A percentile compares a stretch with the other conserved stretches of the same genome.
Evolutionary conservation across 192 early-diverging fungal species (phyloP).

Genomic region (Funneliformis mosseae): DNA sequence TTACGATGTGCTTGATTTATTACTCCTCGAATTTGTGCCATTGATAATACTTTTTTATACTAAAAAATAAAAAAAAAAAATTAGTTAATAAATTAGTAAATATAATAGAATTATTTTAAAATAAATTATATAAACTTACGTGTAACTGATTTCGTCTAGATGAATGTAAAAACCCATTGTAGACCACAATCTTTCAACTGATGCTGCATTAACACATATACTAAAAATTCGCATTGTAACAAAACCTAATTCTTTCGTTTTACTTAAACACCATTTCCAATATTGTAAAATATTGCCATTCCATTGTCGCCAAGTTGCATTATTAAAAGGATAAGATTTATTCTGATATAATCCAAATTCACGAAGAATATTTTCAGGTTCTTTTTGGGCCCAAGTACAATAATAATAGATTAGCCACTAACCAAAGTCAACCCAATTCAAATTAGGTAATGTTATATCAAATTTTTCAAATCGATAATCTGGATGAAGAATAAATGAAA

Average conservation of each 20-base stretch:
- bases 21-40: no score
- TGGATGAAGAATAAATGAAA: slow-evolving; percentile 16
- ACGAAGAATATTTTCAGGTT: slow-evolving; percentile 6
- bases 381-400: slow-evolving; percentile 11
- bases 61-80: no score
- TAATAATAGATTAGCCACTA: slow-evolving; percentile 29
- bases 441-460: background rate
- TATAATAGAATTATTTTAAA: no score
- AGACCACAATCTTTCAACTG: background rate
- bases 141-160: background rate
- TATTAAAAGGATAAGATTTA: slow-evolving; percentile 26
- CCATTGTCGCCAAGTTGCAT: background rate
- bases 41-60: no score
- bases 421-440: background rate
- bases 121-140: background rate
- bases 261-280: background rate
- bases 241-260: background rate
- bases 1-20: no score
- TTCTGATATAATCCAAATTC: background rate
- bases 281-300: slow-evolving; percentile 11
- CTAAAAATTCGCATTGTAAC: background rate
- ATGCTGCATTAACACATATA: background rate
- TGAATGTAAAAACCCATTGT: slow-evolving; percentile 2
- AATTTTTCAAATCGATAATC: background rate
- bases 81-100: no score